Evolutionary conservation across 2,329 filamentous ascomycete species (phyloP), one percentile per base, ranked within the genome.

Genomic region (Harringtonia lauricola): DNA sequence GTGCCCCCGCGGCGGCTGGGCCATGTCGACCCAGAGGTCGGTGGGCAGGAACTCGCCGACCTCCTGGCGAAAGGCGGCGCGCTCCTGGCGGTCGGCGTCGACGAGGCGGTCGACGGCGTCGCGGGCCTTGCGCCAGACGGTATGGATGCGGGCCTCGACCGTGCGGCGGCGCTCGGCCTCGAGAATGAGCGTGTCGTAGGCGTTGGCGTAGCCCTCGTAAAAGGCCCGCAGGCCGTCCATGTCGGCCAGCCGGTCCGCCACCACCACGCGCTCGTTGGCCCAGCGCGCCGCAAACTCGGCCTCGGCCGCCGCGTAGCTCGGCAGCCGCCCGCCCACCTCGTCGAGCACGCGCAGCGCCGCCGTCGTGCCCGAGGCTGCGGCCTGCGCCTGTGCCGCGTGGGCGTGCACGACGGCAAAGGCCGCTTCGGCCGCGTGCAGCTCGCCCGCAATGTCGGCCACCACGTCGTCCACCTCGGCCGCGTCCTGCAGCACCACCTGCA

Each of bases 11-110:
- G 74, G 74, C 22, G 68, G 72, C n/a, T 66, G 71, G 49, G 74
- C 75, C 60, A 92, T 74, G 1, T 82, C 84, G 0, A 80, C 81
- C 87, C 88, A 95, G 19, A 95, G 76, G 59, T 95, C 88, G 0
- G 82, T 81, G 0, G 92, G 92, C 12, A 98, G 64, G 57, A 80
- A 94, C 50, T 94, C 86, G 8, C 88, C 89, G 13, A 92, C 81
- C 36, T 94, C 83, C 24, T 81, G 71, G 29, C 84, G 75, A 59
- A 98, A 96, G 1, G 74, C 67, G 50, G 94, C 83, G 31, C 92
- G 72, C 49, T 87, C 79, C 34, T 69, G 70, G 44, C 76, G 67
- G 59, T 98, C 92, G 13, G 77, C 70, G 13, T 85, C 75, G 48
- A 84, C 78, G 10, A 96, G 67, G 56, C 77, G 79, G 47, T 89